Percentiles rank a stretch among this genome's conserved stretches.
phyloP scores from a whole-genome alignment of 805 yeast genomes.

The Teunomyces kruisii region DNA sequence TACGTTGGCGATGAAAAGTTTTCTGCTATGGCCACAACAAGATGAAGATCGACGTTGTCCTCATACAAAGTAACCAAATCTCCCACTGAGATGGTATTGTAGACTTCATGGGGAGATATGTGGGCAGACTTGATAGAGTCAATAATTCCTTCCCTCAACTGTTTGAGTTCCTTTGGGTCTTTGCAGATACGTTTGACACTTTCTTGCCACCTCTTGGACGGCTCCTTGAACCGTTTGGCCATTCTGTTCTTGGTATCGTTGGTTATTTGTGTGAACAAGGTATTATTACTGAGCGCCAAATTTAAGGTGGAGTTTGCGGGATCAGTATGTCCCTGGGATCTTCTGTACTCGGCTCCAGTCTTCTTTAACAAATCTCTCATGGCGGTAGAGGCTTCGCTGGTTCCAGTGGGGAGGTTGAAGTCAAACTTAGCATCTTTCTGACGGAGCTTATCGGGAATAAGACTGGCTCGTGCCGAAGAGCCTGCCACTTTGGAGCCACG shows the following conservation, averaged over 20 bases:
- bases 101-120: slow-evolving; percentile 8
- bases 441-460: slow-evolving; percentile 5
- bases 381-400: neutral
- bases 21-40: slow-evolving; percentile 55
- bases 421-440: neutral
- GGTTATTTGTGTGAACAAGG: slow-evolving; percentile 17
- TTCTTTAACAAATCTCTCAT: slow-evolving; percentile 1
- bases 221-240: slow-evolving; percentile 15
- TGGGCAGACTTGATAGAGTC: slow-evolving; percentile 9
- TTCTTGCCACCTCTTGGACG: slow-evolving; percentile 21
- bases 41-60: slow-evolving; percentile 47
- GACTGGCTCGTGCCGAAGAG: neutral
- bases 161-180: neutral
- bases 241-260: slow-evolving; percentile 18
- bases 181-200: neutral
- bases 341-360: slow-evolving; percentile 4
- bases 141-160: slow-evolving; percentile 1
- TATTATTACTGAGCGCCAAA: slow-evolving; percentile 17
- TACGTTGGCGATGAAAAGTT: slow-evolving; percentile 52
- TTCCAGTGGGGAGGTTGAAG: neutral
- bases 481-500: neutral
- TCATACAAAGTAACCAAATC: slow-evolving; percentile 59
- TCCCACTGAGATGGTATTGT: slow-evolving; percentile 44
- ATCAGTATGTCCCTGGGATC: slow-evolving; percentile 13
- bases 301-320: slow-evolving; percentile 24